Percentiles rank a stretch among this genome's conserved stretches.
Evolutionary conservation across 2,329 filamentous ascomycete species (phyloP).

Genomic region (Diplodia sapinea): DNA sequence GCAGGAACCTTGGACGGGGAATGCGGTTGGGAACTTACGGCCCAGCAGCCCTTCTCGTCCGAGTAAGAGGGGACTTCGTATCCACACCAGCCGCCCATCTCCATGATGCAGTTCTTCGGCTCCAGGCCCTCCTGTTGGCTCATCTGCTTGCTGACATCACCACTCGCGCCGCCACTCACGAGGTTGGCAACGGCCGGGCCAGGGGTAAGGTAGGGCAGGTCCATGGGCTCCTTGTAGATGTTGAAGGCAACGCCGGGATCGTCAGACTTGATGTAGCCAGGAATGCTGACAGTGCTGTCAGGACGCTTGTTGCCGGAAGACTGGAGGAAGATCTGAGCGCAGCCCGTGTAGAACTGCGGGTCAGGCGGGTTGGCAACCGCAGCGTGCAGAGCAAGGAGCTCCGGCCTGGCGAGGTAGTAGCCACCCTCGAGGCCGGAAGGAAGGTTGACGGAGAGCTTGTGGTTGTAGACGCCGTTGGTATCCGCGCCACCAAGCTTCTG

Average conservation of each 20-base stretch:
- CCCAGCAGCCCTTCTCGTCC: constrained; percentile 66
- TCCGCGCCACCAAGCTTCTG: constrained; percentile 69
- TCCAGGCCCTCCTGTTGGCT: constrained; percentile 58
- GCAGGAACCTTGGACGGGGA: too few species aligned
- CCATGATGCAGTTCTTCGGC: constrained; percentile 63
- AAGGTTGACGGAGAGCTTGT: constrained; percentile 65
- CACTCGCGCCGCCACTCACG: constrained; percentile 38
- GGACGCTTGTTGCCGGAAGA: constrained; percentile 56
- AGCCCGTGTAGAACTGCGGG: constrained; percentile 75
- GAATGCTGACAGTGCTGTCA: constrained; percentile 66
- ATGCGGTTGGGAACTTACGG: constrained; percentile 38
- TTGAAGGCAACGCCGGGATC: constrained; percentile 67
- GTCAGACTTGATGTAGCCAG: constrained; percentile 64
- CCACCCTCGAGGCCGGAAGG: constrained; percentile 67
- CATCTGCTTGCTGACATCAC: constrained; percentile 26
- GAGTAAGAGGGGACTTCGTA: constrained; percentile 64
- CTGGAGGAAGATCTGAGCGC: constrained; percentile 71
- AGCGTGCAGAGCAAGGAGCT: constrained; percentile 72
- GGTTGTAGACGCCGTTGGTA: constrained; percentile 58
- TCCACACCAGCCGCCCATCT: constrained; percentile 76
- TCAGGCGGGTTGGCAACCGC: constrained; percentile 60
- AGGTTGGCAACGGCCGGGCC: constrained; percentile 63
- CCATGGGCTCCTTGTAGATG: constrained; percentile 62
- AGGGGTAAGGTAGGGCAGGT: constrained; percentile 63
- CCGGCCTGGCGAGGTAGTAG: constrained; percentile 73